Evolutionary conservation across 75 land plant species (phyloP).

Genomic region (Sequoiadendron giganteum): DNA sequence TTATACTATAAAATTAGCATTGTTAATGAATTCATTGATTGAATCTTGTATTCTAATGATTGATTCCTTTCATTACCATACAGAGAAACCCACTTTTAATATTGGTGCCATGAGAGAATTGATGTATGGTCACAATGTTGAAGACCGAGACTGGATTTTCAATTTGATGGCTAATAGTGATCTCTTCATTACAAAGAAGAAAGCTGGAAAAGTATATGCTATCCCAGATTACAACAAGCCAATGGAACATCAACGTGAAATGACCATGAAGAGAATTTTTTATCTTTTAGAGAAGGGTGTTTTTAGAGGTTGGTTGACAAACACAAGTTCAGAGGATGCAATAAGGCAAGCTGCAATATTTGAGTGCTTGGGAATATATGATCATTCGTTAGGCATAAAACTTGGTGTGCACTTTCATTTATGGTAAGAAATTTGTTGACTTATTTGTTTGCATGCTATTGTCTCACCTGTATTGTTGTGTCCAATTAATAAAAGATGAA

Average conservation of each 20-base stretch:
- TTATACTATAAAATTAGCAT: too few species aligned
- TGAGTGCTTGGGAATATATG: conserved; percentile 62
- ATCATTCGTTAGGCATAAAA: conserved; percentile 80
- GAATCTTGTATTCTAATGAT: background rate
- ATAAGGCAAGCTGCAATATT: conserved; percentile 40
- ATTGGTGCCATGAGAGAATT: conserved; percentile 42
- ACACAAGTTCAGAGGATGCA: conserved; percentile 27
- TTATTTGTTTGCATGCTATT: background rate
- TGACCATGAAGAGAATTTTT: conserved; percentile 68
- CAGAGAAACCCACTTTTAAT: conserved; percentile 40
- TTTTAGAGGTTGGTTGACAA: conserved; percentile 61
- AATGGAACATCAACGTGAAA: conserved; percentile 86
- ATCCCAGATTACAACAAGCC: conserved; percentile 73
- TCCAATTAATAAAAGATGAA: background rate
- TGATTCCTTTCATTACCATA: background rate
- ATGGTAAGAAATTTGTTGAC: conserved; percentile 47
- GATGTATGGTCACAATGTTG: conserved; percentile 71
- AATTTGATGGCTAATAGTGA: conserved; percentile 58
- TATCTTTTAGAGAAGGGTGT: conserved; percentile 55
- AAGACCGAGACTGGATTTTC: conserved; percentile 63
- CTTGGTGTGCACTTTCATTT: conserved; percentile 79
- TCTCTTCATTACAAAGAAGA: conserved; percentile 43
- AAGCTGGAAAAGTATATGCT: conserved; percentile 42
- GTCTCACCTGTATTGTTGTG: background rate
- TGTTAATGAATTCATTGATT: background rate